Base-by-base conservation (phyloP, 139 green algal species). In the Auxenochlorella protothecoides region DNA sequence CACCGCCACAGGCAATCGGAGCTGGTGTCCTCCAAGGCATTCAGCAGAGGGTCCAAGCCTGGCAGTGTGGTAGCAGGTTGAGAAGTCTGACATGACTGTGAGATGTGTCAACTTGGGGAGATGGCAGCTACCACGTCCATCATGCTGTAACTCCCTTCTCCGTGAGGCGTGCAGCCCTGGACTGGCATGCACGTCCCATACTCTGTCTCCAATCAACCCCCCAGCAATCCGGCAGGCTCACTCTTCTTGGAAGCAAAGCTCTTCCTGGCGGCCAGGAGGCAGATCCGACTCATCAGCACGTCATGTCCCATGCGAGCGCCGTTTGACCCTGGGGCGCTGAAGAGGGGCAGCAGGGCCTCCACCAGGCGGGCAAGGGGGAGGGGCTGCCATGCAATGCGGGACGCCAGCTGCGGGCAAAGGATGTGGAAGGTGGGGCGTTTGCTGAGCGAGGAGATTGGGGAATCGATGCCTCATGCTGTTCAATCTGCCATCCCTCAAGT, bases 1-100 rank as follows among this genome's bases (percentile, higher is more conserved):
- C 87, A 92, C 61, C 85, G 83, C 86, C 87, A 92, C 72, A 90
- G 68, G 14, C 66, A 69, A 5, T 74, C 73, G 2, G 69, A 59
- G 5, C 59, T 71, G 13, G 60, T 68, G 63, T 91, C 83, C 55
- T 91, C 84, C 14, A 83, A 56, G 0, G 77, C 73, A 54, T 87
- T 81, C 59, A 83, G 44, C 53, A 73, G 11, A 44, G 27, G 27
- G 27, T 44, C 27, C 27, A 44, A 44, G 27, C 27, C 27, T 44
- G 27, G 27, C 27, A 44, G 27, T 44, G 27, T 44, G 27, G 27
- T 44, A 44, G 27, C 27, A 44, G 27, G 27, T 44, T 44, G 27
- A 44, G 27, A 44, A 44, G 0, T 44, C 27, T 44, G 27, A 44
- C 27, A 44, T 44, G 27, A 44, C 27, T 44, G 27, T 44, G 27